phyloP scores from a whole-genome alignment of 2,329 filamentous ascomycete species.

The Trichoderma hamatum region DNA sequence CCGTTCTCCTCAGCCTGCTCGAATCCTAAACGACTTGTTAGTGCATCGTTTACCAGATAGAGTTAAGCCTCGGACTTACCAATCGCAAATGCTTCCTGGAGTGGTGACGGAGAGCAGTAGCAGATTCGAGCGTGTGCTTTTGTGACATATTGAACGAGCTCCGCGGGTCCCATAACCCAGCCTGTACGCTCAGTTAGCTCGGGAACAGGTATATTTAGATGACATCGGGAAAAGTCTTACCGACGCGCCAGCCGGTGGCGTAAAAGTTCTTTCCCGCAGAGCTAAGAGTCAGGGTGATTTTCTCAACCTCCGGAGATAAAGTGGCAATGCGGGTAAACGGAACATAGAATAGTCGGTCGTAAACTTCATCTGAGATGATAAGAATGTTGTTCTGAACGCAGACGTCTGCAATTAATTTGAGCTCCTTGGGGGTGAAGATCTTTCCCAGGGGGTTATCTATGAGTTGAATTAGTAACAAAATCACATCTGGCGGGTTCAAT shows the following conservation, averaged over 20 bases:
- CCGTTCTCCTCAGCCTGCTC: constrained; percentile 11
- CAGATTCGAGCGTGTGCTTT: constrained; percentile 10
- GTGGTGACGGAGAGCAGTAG: constrained; percentile 10
- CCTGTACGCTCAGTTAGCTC: neutral
- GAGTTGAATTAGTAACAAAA: neutral
- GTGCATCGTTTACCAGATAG: neutral
- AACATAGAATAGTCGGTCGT: constrained; percentile 11
- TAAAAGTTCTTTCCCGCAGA: constrained; percentile 19
- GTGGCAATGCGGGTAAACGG: constrained; percentile 14
- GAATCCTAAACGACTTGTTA: neutral
- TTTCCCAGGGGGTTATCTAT: constrained; percentile 12
- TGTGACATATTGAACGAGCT: neutral
- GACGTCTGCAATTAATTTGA: constrained; percentile 4
- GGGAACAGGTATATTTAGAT: no score
- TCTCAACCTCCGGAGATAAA: constrained; percentile 5
- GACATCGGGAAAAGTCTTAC: neutral
- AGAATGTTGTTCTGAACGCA: constrained; percentile 21
- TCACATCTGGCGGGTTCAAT: no score
- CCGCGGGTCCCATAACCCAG: constrained; percentile 8
- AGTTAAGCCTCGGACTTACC: neutral
- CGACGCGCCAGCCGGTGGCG: constrained; percentile 13
- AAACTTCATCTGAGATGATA: constrained; percentile 7
- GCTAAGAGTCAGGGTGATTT: constrained; percentile 5
- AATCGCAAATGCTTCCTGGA: constrained; percentile 14
- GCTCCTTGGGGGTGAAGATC: constrained; percentile 1